Base-by-base conservation (phyloP, 2,329 filamentous ascomycete species). In the Pseudocercospora eumusae region DNA sequence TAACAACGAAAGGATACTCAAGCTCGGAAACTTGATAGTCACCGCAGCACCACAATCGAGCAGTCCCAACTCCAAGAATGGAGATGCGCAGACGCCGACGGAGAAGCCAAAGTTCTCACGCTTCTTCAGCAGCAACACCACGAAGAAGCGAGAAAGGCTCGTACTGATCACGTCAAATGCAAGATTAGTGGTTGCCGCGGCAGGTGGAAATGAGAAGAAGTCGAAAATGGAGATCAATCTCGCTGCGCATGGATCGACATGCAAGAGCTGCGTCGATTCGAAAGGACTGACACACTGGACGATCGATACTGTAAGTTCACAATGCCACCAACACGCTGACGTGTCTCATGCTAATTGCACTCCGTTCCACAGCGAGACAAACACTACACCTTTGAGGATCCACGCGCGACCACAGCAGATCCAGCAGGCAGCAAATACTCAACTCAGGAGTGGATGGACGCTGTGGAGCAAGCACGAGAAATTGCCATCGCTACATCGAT, bases 81-180 rank as follows among this genome's bases (percentile, higher is more conserved):
- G 86, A 42, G 87, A 88, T 50, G 88, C 92, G 31, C 82, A 83
- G 2, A 78, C 83, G 33, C 82, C 85, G 0, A 64, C 66, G 11
- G 72, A 75, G 59, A 74, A 73, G 54, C 93, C 92, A 76, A 97
- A 96, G 74, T 88, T 99, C 66, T 90, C 93, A 1, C 87, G 93
- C 44, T 97, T 99, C 77, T 98, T 99, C 76, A 91, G 92, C 28
- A 91, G 92, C 57, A 93, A 88, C 72, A 91, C 90, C 9, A 90
- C 90, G 8, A 99, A 98, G 80, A 97, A 96, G 78, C 84, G 93
- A 66, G 92, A 96, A 74, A 85, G 95, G 52, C 81, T 99, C 58
- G 95, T 99, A 6, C 93, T 99, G 88, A 86, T 99, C 58, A 99
- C 95, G 2, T 96, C 92, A 0, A 92, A 90, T 69, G 95, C 90